Evolutionary conservation across 371 early-diverging fungal genomes (phyloP).

Genomic region (Actinomortierella wolfii): DNA sequence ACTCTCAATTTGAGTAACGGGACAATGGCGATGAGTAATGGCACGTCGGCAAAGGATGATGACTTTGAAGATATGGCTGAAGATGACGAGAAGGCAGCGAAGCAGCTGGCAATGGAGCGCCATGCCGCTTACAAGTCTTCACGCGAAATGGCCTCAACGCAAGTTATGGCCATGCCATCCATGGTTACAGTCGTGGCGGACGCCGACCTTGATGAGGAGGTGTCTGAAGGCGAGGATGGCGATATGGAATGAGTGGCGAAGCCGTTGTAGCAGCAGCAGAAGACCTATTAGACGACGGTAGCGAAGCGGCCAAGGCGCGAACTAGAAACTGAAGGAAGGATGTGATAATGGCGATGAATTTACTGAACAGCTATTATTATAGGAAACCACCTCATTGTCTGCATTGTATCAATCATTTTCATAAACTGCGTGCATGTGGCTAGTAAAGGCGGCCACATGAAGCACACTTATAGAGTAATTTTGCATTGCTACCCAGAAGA

Average conservation of each 20-base stretch:
- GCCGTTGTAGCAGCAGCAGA: slow-evolving; percentile 11
- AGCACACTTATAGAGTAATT: too few relatives aligned
- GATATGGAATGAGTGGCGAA: neutral
- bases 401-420: too few relatives aligned
- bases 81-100: slow-evolving; percentile 8
- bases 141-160: slow-evolving; percentile 25
- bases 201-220: slow-evolving; percentile 3
- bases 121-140: slow-evolving; percentile 10
- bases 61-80: too few relatives aligned
- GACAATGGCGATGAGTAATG: too few relatives aligned
- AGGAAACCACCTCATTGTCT: too few relatives aligned
- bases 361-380: too few relatives aligned
- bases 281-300: neutral
- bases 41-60: too few relatives aligned
- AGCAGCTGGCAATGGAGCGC: neutral
- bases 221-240: neutral
- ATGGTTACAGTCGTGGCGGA: slow-evolving; percentile 28
- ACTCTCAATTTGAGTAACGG: slow-evolving; percentile 12
- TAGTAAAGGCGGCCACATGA: too few relatives aligned
- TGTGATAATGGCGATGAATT: too few relatives aligned
- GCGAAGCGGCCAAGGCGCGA: slow-evolving; percentile 8
- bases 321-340: too few relatives aligned
- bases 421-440: too few relatives aligned
- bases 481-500: too few relatives aligned
- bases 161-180: slow-evolving; percentile 33